phyloP scores from a whole-genome alignment of 352 stramenopile species.

The Globisporangium uncinulatum region DNA sequence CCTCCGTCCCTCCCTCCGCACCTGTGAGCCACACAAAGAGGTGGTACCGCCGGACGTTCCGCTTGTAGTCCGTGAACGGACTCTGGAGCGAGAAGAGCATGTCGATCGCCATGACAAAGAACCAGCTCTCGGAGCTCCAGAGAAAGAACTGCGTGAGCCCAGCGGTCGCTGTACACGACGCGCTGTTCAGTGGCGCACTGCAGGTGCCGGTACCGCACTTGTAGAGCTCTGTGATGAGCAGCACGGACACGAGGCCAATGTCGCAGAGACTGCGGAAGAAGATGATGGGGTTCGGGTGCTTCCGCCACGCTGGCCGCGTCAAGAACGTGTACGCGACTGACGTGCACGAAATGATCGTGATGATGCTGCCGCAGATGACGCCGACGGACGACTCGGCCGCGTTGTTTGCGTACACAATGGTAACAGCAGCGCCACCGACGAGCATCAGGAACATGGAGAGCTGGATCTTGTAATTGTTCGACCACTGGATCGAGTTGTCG shows the following conservation, averaged over 20 bases:
- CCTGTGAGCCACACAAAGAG: constrained; percentile 76
- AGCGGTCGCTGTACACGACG: constrained; percentile 57
- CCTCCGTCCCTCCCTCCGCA: constrained; percentile 10
- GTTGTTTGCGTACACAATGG: constrained; percentile 61
- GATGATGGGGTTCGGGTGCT: constrained; percentile 85
- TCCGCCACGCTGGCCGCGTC: constrained; percentile 72
- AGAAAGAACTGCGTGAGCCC: constrained; percentile 84
- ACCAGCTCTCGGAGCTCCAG: constrained; percentile 86
- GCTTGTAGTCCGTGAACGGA: constrained; percentile 87
- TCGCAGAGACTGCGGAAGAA: constrained; percentile 84
- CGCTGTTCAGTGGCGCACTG: constrained; percentile 22
- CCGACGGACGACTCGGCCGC: constrained; percentile 49
- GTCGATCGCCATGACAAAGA: constrained; percentile 87
- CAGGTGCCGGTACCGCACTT: constrained; percentile 55
- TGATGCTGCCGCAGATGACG: constrained; percentile 64
- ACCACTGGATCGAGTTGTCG: constrained; percentile 79
- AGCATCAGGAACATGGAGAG: constrained; percentile 71
- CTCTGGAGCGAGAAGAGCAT: constrained; percentile 82
- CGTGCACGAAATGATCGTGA: constrained; percentile 70
- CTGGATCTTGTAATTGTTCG: constrained; percentile 89
- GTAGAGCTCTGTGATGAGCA: constrained; percentile 78
- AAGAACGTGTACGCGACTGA: constrained; percentile 78
- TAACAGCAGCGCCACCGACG: constrained; percentile 41
- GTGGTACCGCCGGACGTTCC: constrained; percentile 79
- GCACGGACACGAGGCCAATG: constrained; percentile 69